Evolutionary conservation across 1,139 yeast species (phyloP).

Genomic region (Entelexis paramagnoliae): DNA sequence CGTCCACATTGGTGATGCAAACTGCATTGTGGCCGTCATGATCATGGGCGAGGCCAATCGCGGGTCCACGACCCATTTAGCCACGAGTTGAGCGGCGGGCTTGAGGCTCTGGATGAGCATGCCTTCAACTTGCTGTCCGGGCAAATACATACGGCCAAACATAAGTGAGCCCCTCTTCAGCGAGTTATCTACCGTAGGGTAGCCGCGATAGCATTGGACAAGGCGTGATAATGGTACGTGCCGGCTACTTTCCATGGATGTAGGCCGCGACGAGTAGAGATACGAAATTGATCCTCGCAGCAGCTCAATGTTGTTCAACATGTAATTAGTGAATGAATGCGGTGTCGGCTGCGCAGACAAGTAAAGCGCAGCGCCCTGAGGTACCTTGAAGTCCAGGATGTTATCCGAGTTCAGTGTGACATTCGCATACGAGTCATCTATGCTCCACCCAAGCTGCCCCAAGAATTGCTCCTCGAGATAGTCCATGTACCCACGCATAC

Average conservation of each 20-base stretch:
- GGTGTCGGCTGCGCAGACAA: constrained; percentile 64
- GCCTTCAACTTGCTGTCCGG: constrained; percentile 80
- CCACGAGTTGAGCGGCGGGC: constrained; percentile 49
- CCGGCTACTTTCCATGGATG: constrained; percentile 44
- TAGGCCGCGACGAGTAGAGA: constrained; percentile 55
- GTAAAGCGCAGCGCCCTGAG: constrained; percentile 56
- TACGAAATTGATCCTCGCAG: constrained; percentile 81
- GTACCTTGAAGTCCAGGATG: constrained; percentile 65
- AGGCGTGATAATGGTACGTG: constrained; percentile 57
- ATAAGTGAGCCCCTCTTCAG: constrained; percentile 30
- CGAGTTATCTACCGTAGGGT: constrained; percentile 34
- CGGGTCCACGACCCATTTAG: constrained; percentile 69
- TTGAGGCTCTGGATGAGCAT: constrained; percentile 64
- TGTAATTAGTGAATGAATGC: constrained; percentile 63
- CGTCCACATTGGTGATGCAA: constrained; percentile 53
- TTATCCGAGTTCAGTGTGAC: constrained; percentile 18
- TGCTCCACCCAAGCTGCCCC: constrained; percentile 22
- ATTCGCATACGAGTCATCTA: constrained; percentile 23
- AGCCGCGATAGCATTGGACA: constrained; percentile 65
- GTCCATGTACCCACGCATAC: constrained; percentile 24
- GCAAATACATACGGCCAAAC: constrained; percentile 84
- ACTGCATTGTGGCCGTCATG: constrained; percentile 62
- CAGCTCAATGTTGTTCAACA: constrained; percentile 51
- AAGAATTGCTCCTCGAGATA: constrained; percentile 24
- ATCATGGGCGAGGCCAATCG: constrained; percentile 47